Percentiles rank a stretch among this genome's conserved stretches.
Evolutionary conservation across 169 alveolate species (phyloP).

Genomic region (Plasmodium inui): DNA sequence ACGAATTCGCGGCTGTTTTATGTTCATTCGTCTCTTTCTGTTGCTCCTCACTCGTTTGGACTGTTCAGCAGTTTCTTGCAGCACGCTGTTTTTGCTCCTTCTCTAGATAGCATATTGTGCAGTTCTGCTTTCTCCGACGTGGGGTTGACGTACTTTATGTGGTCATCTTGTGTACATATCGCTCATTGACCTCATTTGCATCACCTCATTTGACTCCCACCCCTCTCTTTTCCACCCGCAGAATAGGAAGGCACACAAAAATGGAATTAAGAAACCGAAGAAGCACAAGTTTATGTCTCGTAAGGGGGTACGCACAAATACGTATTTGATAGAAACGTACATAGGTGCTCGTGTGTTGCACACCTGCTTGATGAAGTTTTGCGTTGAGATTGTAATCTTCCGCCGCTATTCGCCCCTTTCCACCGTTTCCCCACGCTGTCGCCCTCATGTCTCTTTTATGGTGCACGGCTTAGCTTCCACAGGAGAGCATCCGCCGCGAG

Average conservation of each 20-base stretch:
- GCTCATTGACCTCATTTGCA: no score
- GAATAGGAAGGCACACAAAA: slow-evolving; percentile 88
- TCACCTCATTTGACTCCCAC: background rate
- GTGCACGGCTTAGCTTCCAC: background rate
- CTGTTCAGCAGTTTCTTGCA: background rate
- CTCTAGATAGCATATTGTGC: background rate
- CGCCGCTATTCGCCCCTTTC: no score
- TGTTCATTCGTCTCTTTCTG: background rate
- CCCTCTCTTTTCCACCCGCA: slow-evolving; percentile 26
- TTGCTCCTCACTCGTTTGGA: background rate
- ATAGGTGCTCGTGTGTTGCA: background rate
- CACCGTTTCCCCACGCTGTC: background rate
- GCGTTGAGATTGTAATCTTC: background rate
- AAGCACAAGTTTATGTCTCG: slow-evolving; percentile 83
- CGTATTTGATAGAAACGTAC: background rate
- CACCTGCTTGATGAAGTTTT: background rate
- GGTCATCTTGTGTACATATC: background rate
- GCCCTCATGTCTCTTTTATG: background rate
- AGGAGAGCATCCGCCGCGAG: background rate
- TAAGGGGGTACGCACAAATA: slow-evolving; percentile 82
- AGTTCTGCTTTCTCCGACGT: background rate
- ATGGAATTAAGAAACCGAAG: slow-evolving; percentile 85
- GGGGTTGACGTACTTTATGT: background rate
- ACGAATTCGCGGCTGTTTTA: background rate
- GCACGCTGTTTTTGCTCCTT: background rate